Percentiles rank a stretch among this genome's conserved stretches.
Conservation (phyloP, 1,284 basidiomycete genomes). For the Pyrrhoderma noxium region DNA sequence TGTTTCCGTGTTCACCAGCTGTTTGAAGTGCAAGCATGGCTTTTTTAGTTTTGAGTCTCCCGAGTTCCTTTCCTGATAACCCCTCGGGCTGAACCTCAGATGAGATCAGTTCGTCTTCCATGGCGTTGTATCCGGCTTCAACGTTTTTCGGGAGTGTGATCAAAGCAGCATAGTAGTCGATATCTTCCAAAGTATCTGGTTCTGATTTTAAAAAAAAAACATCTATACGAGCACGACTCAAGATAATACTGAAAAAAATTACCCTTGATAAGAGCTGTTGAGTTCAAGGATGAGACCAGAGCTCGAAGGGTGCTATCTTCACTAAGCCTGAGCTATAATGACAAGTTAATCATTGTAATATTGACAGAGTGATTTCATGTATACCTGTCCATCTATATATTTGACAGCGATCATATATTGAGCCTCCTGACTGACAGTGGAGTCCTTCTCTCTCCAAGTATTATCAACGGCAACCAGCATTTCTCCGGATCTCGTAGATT, state of each 20-base stretch:
- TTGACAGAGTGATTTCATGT: background rate
- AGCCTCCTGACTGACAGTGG: background rate
- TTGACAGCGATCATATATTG: conserved; percentile 2
- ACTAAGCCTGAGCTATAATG: conserved; percentile 4
- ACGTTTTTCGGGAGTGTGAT: conserved; percentile 55
- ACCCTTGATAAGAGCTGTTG: conserved; percentile 8
- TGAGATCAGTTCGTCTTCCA: conserved; percentile 24
- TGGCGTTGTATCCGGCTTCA: conserved; percentile 38
- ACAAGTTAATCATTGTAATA: background rate
- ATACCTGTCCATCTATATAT: conserved; percentile 7
- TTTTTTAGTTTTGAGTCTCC: conserved; percentile 43
- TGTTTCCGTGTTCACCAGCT: conserved; percentile 5
- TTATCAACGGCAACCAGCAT: conserved; percentile 12
- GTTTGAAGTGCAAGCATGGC: conserved; percentile 20
- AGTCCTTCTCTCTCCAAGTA: conserved; percentile 26
- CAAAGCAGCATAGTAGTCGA: conserved; percentile 58
- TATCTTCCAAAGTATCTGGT: conserved; percentile 37
- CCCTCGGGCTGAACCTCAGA: conserved; percentile 22
- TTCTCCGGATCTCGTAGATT: conserved; percentile 26
- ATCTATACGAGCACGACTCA: background rate
- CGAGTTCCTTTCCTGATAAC: conserved; percentile 38
- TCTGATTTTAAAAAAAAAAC: conserved; percentile 36
- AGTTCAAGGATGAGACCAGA: conserved; percentile 18
- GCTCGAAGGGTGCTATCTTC: conserved; percentile 6
- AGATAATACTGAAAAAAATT: background rate